Evolutionary conservation across 2,329 filamentous ascomycete genomes (phyloP).

Genomic region (Exophiala sp.): DNA sequence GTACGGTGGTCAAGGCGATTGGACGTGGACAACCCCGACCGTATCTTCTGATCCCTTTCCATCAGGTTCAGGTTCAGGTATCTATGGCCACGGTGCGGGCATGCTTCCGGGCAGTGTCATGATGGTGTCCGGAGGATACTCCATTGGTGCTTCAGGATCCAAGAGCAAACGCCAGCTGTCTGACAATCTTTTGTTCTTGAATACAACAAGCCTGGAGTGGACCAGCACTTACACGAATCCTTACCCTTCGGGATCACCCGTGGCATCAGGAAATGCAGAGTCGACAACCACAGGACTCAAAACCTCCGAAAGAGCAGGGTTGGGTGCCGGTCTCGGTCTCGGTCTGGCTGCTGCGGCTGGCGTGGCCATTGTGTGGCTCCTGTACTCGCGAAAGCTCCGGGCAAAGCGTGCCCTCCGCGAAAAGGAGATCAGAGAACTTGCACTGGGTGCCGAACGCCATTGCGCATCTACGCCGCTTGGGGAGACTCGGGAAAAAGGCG

Average conservation of each 20-base stretch:
- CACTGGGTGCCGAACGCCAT: slow-evolving; percentile 46
- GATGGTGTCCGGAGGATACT: slow-evolving; percentile 56
- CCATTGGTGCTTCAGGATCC: slow-evolving; percentile 41
- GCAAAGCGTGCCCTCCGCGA: slow-evolving; percentile 43
- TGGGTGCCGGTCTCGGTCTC: slow-evolving; percentile 61
- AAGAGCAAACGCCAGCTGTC: slow-evolving; percentile 31
- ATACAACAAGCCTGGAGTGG: slow-evolving; percentile 57
- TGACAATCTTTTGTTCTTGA: slow-evolving; percentile 51
- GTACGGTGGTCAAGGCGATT: slow-evolving; percentile 52
- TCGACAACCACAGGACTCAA: slow-evolving; percentile 22
- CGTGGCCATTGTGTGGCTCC: slow-evolving; percentile 44
- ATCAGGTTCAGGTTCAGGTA: slow-evolving; percentile 45
- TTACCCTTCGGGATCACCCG: slow-evolving; percentile 24
- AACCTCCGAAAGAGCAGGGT: slow-evolving; percentile 47
- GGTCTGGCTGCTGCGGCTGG: slow-evolving; percentile 51
- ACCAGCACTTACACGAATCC: slow-evolving; percentile 51
- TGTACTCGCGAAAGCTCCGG: slow-evolving; percentile 47
- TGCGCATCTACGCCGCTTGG: slow-evolving; percentile 34
- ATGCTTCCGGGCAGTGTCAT: slow-evolving; percentile 58
- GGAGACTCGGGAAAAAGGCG: slow-evolving; percentile 6
- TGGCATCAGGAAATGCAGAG: slow-evolving; percentile 28
- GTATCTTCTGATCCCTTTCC: slow-evolving; percentile 38
- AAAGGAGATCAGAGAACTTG: slow-evolving; percentile 50
- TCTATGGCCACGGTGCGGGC: slow-evolving; percentile 57
- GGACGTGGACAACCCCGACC: slow-evolving; percentile 41